Conservation (phyloP, 2,329 filamentous ascomycete genomes). For the Alternaria gaisen region DNA sequence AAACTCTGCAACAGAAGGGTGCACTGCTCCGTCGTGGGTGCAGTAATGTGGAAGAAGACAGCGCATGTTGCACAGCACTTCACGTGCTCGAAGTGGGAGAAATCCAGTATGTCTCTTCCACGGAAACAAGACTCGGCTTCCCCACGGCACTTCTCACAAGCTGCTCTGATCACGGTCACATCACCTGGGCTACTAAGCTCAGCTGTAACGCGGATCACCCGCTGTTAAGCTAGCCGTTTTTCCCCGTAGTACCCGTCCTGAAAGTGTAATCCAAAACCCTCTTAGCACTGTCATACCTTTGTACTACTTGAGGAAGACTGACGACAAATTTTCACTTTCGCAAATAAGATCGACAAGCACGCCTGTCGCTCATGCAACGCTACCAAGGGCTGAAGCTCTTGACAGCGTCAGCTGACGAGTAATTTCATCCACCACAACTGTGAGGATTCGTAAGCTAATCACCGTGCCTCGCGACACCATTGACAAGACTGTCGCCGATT, state of each 20-base stretch:
- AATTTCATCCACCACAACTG: neutral
- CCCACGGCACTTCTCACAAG: neutral
- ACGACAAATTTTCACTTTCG: neutral
- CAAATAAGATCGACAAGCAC: neutral
- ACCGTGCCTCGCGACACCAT: too few relatives aligned
- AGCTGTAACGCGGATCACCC: neutral
- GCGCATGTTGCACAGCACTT: neutral
- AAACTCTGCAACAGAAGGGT: neutral
- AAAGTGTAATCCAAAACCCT: neutral
- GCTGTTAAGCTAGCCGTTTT: neutral
- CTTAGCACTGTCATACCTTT: neutral
- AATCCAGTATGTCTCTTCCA: neutral
- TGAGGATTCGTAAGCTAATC: neutral
- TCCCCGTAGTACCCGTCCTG: neutral
- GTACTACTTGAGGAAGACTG: neutral
- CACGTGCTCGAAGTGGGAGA: neutral
- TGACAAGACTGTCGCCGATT: neutral
- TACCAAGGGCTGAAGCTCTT: neutral
- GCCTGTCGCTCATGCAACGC: neutral
- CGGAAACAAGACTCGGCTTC: neutral
- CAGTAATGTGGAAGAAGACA: neutral
- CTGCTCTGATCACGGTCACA: neutral
- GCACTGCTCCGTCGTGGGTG: neutral
- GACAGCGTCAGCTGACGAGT: neutral
- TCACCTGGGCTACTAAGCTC: neutral